Conservation (phyloP, 1,284 basidiomycete species). For the Irpex rosettiformis region DNA sequence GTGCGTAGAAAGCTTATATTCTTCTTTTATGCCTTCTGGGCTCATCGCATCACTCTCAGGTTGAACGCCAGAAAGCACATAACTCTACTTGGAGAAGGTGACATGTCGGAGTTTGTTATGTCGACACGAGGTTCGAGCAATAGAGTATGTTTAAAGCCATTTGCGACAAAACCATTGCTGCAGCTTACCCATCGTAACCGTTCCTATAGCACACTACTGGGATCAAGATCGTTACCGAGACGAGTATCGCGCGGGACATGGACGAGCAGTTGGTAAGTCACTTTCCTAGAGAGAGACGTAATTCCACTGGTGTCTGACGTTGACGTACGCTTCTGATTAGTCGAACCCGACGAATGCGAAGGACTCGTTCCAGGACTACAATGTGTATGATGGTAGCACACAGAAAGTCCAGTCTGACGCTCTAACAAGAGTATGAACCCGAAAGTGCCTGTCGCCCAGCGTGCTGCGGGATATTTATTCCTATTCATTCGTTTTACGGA, state of each 20-base stretch:
- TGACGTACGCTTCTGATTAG: not conserved
- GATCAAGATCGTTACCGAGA: not conserved
- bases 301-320: not conserved
- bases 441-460: not conserved
- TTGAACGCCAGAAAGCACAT: slow-evolving; percentile 5
- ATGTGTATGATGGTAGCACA: not conserved
- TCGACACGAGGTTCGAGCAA: not conserved
- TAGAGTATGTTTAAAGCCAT: not conserved
- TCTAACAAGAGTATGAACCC: not conserved
- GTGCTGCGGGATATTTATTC: not conserved
- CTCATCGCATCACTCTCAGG: not conserved
- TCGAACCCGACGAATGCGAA: not conserved
- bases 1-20: not conserved
- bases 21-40: not conserved
- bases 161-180: not conserved
- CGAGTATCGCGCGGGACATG: not conserved
- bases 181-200: not conserved
- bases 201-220: not conserved
- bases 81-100: not conserved
- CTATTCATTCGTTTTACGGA: not conserved
- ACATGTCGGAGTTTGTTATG: not conserved
- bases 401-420: not conserved
- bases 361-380: not conserved
- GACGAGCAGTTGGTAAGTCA: not conserved
- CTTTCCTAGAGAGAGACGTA: not conserved